Evolutionary conservation across 805 yeast genomes (phyloP).

Genomic region (Suhomyces kilbournensis): DNA sequence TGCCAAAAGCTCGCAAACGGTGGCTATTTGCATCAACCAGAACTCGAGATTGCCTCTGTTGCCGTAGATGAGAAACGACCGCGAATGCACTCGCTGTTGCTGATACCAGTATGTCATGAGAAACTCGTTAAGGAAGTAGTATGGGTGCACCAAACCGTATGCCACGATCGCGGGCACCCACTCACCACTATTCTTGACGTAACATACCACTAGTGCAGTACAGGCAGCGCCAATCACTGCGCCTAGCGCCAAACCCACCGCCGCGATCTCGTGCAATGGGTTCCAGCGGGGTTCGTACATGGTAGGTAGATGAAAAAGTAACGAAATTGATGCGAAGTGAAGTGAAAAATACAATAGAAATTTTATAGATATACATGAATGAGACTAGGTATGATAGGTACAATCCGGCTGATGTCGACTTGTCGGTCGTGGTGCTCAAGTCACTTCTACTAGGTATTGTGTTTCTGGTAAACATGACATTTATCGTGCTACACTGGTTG

Average conservation of each 20-base stretch:
- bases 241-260: slow-evolving; percentile 19
- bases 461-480: slow-evolving; percentile 13
- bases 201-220: not conserved
- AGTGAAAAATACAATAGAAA: not conserved
- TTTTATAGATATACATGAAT: no score
- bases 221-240: slow-evolving; percentile 9
- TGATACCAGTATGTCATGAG: slow-evolving; percentile 22
- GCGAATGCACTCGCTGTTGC: slow-evolving; percentile 19
- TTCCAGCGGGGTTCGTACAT: slow-evolving; percentile 15
- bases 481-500: slow-evolving; percentile 3
- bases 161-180: not conserved
- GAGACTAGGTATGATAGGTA: slow-evolving; percentile 11
- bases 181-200: not conserved
- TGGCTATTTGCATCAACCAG: slow-evolving; percentile 25
- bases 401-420: slow-evolving; percentile 26
- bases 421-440: slow-evolving; percentile 29
- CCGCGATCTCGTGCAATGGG: slow-evolving; percentile 18
- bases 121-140: slow-evolving; percentile 29
- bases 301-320: not conserved
- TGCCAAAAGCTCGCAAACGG: slow-evolving; percentile 20
- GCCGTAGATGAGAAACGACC: slow-evolving; percentile 34
- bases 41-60: slow-evolving; percentile 32
- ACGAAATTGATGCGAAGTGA: not conserved
- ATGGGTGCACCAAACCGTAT: slow-evolving; percentile 19
- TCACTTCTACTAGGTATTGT: slow-evolving; percentile 32